Percentiles rank a stretch among this genome's conserved stretches.
Evolutionary conservation across 148 eudicot species (phyloP).

Genomic region (Rhododendron ovatum): DNA sequence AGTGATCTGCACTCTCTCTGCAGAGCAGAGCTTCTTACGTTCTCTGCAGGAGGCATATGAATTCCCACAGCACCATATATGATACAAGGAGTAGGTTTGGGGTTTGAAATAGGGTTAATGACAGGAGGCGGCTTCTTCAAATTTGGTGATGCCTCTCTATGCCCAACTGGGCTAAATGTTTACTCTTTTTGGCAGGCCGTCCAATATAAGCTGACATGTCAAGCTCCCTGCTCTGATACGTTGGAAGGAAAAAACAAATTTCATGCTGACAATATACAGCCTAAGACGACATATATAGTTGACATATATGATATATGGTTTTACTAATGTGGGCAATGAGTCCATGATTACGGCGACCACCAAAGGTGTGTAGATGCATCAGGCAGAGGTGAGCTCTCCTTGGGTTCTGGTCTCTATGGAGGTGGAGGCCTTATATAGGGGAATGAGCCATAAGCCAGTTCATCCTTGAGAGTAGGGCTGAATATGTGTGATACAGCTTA

Average conservation of each 20-base stretch:
- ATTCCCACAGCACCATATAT: not conserved
- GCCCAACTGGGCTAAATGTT: not conserved
- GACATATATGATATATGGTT: not conserved
- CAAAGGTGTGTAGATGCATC: not conserved
- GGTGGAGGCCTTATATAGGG: not conserved
- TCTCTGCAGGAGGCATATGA: not conserved
- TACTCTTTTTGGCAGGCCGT: not conserved
- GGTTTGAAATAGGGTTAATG: not conserved
- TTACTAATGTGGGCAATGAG: not conserved
- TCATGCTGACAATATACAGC: not conserved
- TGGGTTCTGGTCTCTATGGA: not conserved
- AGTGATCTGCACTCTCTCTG: not conserved
- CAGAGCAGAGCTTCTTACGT: not conserved
- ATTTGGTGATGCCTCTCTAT: not conserved
- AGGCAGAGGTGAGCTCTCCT: not conserved
- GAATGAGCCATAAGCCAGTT: not conserved
- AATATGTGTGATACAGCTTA: not conserved
- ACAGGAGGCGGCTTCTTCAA: not conserved
- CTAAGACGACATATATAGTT: not conserved
- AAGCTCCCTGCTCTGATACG: not conserved
- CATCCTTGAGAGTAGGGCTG: not conserved
- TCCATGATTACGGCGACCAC: not conserved
- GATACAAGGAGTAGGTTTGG: not conserved
- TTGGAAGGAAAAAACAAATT: not conserved
- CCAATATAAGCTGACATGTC: not conserved